Base-by-base conservation (phyloP, 23 red algal species). In the Porphyridium purpureum region DNA sequence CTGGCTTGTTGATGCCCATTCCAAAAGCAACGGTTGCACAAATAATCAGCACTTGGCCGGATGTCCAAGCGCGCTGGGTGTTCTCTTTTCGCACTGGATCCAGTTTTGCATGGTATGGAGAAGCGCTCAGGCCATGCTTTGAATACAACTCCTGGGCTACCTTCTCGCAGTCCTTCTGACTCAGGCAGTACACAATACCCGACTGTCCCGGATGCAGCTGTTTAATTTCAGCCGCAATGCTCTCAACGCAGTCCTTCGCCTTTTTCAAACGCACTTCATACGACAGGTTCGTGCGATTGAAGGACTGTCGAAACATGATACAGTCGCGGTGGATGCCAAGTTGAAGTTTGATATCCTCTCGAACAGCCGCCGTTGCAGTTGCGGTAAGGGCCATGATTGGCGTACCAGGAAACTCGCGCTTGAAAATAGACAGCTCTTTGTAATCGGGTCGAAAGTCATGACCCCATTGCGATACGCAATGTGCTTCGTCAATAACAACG, bases 401-500 rank as follows among this genome's bases (percentile, higher is more conserved):
- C 31, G 83, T 58, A 31, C 55, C 11, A 5, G 79, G 90, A 44
- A 84, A 98, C 15, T 74, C 33, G 9, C 75, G 79, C 54, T 98
- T 98, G 59, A 83, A 76, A 33, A 98, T 53, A 29, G 74, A 71
- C 0, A 98, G 59, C 27, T 83, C 46, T 31, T 85, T 98, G 64
- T 98, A 98, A 47, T 98, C 90, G 23, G 90, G 90, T 26, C 90
- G 90, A 47, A 98, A 98, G 57, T 98, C 90, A 55, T 98, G 90
- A 9, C 90, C 90, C 90, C 90, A 98, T 35, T 85, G 79, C 50
- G 77, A 84, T 0, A 98, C 90, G 35, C 90, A 98, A 66, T 98
- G 90, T 1, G 90, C 90, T 56, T 98, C 90, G 51, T 98, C 90
- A 52, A 98, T 76, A 1, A 98, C 90, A 47, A 98, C 82, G 1